A percentile compares a stretch with the other conserved stretches of the same genome.
Evolutionary conservation across 768 basidiomycete species (phyloP).

Genomic region (Mycena latifolia): DNA sequence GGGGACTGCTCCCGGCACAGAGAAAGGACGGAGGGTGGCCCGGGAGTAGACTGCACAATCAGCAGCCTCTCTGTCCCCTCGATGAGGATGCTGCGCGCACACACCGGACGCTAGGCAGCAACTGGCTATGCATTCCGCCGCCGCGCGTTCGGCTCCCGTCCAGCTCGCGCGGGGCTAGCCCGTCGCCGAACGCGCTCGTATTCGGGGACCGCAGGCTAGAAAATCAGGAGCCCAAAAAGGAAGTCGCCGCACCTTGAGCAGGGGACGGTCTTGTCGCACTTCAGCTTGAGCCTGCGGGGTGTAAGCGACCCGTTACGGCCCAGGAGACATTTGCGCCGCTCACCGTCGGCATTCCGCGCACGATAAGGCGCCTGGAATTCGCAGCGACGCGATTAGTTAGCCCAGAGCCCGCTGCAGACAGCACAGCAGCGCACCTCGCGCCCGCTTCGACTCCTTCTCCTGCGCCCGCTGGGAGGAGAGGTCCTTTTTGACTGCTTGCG

Average conservation of each 20-base stretch:
- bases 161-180: background rate
- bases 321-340: slow-evolving; percentile 18
- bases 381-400: background rate
- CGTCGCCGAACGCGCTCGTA: slow-evolving; percentile 1
- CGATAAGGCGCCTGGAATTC: slow-evolving; percentile 62
- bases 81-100: no score
- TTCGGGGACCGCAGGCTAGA: background rate
- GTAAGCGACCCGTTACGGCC: background rate
- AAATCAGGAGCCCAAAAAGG: background rate
- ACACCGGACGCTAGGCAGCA: no score
- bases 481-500: slow-evolving; percentile 63
- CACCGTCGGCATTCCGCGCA: slow-evolving; percentile 78
- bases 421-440: slow-evolving; percentile 55
- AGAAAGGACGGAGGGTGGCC: background rate
- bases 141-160: slow-evolving; percentile 22
- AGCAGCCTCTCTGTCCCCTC: no score
- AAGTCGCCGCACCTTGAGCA: slow-evolving; percentile 58
- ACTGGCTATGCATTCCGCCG: no score
- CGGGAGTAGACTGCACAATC: no score
- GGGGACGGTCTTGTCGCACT: slow-evolving; percentile 80
- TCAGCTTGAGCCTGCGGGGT: slow-evolving; percentile 67
- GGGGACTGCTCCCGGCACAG: slow-evolving; percentile 11
- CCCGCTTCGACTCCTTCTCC: slow-evolving; percentile 76
- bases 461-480: slow-evolving; percentile 60
- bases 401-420: background rate